Evolutionary conservation across 176 grass and related monocot genomes (phyloP).

Genomic region (Musa acuminata): DNA sequence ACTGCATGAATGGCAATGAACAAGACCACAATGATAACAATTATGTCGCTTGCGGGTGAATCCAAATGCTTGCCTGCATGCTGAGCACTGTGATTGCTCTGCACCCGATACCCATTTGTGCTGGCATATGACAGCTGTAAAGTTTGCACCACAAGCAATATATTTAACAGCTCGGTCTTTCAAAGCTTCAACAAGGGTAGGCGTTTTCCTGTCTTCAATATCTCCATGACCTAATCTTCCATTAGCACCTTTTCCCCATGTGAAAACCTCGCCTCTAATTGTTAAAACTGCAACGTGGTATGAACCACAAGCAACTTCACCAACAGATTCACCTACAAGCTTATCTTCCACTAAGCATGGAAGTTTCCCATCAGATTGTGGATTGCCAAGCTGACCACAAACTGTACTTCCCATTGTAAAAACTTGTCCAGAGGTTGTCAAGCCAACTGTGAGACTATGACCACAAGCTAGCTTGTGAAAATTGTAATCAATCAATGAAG

Average conservation of each 20-base stretch:
- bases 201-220: slow-evolving; percentile 79
- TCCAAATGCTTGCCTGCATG: slow-evolving; percentile 81
- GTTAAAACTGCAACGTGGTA: slow-evolving; percentile 95
- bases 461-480: slow-evolving; percentile 80
- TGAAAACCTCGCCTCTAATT: slow-evolving; percentile 72
- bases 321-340: slow-evolving; percentile 53
- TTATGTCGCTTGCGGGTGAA: slow-evolving; percentile 92
- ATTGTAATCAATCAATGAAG: slow-evolving; percentile 90
- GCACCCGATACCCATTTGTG: slow-evolving; percentile 68
- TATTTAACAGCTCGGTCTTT: slow-evolving; percentile 70
- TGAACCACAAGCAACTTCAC: slow-evolving; percentile 86
- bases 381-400: slow-evolving; percentile 98
- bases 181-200: slow-evolving; percentile 73
- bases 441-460: slow-evolving; percentile 76
- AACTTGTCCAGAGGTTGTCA: slow-evolving; percentile 79
- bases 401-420: slow-evolving; percentile 86
- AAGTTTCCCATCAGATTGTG: slow-evolving; percentile 65
- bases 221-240: slow-evolving; percentile 94
- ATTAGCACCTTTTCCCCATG: slow-evolving; percentile 98
- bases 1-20: slow-evolving; percentile 77
- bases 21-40: slow-evolving; percentile 88
- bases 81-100: slow-evolving; percentile 71
- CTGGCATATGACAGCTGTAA: slow-evolving; percentile 87
- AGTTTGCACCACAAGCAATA: slow-evolving; percentile 81
- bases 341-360: slow-evolving; percentile 73